phyloP scores from a whole-genome alignment of 2,329 filamentous ascomycete species.

The Xylariaceae sp. region DNA sequence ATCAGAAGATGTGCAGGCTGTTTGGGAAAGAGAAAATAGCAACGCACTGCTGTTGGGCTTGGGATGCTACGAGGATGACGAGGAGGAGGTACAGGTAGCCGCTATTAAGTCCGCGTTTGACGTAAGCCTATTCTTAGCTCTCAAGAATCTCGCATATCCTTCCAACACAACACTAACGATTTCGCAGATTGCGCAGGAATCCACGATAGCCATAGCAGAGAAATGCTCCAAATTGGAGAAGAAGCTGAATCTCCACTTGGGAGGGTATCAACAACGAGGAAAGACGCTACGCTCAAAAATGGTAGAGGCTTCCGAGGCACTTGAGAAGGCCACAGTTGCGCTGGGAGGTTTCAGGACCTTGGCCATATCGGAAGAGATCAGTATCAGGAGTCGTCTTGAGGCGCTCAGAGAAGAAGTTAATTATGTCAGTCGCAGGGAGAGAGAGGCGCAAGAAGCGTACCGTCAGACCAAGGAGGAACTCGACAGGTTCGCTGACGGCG shows the following conservation, averaged over 20 bases:
- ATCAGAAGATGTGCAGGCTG: slow-evolving; percentile 58
- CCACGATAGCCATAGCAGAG: slow-evolving; percentile 76
- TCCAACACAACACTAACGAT: slow-evolving; percentile 20
- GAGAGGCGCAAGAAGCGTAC: slow-evolving; percentile 90
- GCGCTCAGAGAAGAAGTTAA: slow-evolving; percentile 81
- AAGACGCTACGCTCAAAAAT: slow-evolving; percentile 84
- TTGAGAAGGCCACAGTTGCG: slow-evolving; percentile 75
- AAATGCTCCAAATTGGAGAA: slow-evolving; percentile 89
- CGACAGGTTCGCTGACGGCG: slow-evolving; percentile 58
- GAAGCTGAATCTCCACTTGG: slow-evolving; percentile 85
- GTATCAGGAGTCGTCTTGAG: slow-evolving; percentile 74
- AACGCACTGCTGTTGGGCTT: slow-evolving; percentile 76
- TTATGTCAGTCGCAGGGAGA: slow-evolving; percentile 80
- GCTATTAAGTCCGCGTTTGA: slow-evolving; percentile 77
- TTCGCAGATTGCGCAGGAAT: slow-evolving; percentile 70
- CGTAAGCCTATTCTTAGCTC: slow-evolving; percentile 51
- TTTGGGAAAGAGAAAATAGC: slow-evolving; percentile 60
- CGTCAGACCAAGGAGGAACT: slow-evolving; percentile 79
- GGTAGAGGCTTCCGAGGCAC: slow-evolving; percentile 72
- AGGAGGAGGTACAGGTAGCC: slow-evolving; percentile 70
- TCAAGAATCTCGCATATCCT: background rate
- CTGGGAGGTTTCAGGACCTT: slow-evolving; percentile 78
- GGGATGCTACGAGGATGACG: slow-evolving; percentile 79
- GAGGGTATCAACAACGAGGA: slow-evolving; percentile 87
- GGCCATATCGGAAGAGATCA: slow-evolving; percentile 80